Evolutionary conservation across 2,329 filamentous ascomycete species (phyloP).

Genomic region (Parasarocladium wereldwijsianum): DNA sequence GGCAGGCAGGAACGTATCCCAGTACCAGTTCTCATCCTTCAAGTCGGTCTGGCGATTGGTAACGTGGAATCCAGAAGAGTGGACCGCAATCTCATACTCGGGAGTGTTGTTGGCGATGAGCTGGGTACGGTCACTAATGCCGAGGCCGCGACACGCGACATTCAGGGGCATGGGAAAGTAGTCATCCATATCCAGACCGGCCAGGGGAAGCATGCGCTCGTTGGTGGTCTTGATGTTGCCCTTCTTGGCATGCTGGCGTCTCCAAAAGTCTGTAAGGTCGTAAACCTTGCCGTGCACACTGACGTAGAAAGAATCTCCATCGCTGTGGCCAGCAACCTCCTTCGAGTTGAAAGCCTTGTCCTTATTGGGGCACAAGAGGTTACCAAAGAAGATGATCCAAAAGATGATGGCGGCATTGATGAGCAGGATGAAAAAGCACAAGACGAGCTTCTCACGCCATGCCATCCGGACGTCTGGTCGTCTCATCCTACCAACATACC

Average conservation of each 20-base stretch:
- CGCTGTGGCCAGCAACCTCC: constrained; percentile 57
- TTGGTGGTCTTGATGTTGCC: constrained; percentile 42
- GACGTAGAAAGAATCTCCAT: constrained; percentile 70
- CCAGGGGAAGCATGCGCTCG: constrained; percentile 60
- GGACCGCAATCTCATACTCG: constrained; percentile 39
- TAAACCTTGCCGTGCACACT: constrained; percentile 81
- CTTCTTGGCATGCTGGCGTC: constrained; percentile 70
- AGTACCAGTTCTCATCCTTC: constrained; percentile 61
- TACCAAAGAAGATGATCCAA: constrained; percentile 80
- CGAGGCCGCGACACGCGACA: constrained; percentile 60
- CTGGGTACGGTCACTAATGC: constrained; percentile 37
- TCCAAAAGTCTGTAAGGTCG: constrained; percentile 83
- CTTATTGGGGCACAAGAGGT: constrained; percentile 74
- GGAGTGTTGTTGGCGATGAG: constrained; percentile 53
- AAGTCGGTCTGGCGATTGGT: constrained; percentile 42
- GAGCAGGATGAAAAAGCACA: constrained; percentile 67
- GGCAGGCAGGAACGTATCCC: constrained; percentile 52
- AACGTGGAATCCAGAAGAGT: constrained; percentile 53
- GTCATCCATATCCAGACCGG: constrained; percentile 63
- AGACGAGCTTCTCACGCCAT: constrained; percentile 87
- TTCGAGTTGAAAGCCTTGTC: constrained; percentile 72
- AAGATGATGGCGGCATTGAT: constrained; percentile 76
- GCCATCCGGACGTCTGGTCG: constrained; percentile 92
- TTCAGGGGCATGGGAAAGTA: constrained; percentile 74
- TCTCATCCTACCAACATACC: constrained; percentile 85